Evolutionary conservation across 805 yeast species (phyloP).

Genomic region (Saccharomyces kudriavzevii): DNA sequence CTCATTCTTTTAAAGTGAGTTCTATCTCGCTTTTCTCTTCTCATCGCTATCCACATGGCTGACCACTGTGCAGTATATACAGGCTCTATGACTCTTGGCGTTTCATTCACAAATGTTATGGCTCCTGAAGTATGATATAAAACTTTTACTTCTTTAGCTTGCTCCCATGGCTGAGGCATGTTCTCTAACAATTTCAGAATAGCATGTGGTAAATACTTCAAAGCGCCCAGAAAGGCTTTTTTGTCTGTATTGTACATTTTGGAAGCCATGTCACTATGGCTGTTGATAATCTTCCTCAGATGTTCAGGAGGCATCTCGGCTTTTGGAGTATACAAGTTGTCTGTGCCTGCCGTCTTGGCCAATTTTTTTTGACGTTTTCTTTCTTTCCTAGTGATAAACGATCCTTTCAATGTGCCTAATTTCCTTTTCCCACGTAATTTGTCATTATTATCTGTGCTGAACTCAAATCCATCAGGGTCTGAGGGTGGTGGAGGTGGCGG

Average conservation of each 20-base stretch:
- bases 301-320: conserved; percentile 92
- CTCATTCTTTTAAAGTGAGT: conserved; percentile 83
- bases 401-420: not conserved
- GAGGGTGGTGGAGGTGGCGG: conserved; percentile 29
- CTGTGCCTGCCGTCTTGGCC: conserved; percentile 27
- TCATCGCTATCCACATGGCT: conserved; percentile 83
- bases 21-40: conserved; percentile 87
- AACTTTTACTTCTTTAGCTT: conserved; percentile 73
- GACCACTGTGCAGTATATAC: conserved; percentile 95
- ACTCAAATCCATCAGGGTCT: conserved; percentile 1
- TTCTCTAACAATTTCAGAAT: conserved; percentile 79
- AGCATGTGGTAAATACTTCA: conserved; percentile 95
- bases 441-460: not conserved
- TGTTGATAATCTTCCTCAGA: conserved; percentile 70
- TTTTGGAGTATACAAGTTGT: conserved; percentile 48
- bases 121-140: conserved; percentile 90
- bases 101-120: conserved; percentile 87
- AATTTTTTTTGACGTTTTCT: conserved; percentile 3
- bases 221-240: conserved; percentile 78
- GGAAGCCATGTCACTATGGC: conserved; percentile 79
- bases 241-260: conserved; percentile 75
- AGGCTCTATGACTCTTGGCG: conserved; percentile 87
- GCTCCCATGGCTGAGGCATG: conserved; percentile 99
- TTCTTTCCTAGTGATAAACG: conserved; percentile 8
- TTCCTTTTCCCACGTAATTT: not conserved